Base-by-base conservation (phyloP, 2,329 filamentous ascomycete genomes). In the Cercospora sp. region DNA sequence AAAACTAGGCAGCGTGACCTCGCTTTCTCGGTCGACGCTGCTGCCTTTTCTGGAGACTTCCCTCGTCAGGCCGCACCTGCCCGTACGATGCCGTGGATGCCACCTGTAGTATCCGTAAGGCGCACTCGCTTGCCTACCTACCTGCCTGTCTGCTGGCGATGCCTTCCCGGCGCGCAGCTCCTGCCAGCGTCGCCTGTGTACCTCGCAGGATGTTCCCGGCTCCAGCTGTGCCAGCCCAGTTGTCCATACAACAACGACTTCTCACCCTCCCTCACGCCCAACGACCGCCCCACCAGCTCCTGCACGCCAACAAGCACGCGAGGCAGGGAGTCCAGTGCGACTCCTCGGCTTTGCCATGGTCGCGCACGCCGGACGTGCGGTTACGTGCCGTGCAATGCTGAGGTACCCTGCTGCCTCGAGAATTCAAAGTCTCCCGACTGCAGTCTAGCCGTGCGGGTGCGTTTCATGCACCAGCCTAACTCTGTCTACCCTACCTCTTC, bases 231-330 rank as follows among this genome's bases (percentile, higher is more conserved):
- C 18, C 51, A 57, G 10, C 23, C 10, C 23, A 10, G 6, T 2
- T 12, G 16, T 23, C 26, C 45, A 39, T n/a, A 51, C 28, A 31
- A 48, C 16, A 33, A 18, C 60, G 51, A n/a, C n/a, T 55, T 16
- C 42, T 55, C 51, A 59, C 60, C 55, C 42, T 45, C 51, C 36
- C 12, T 39, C 59, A 57, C 16, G 48, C 51, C 31, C 45, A 55
- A 55, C 53, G 26, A 33, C 23, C 28, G 53, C 55, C 55, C 31
- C 48, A 39, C 62, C 48, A 31, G 53, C 62, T 36, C 31, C 53
- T 48, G 33, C 51, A 58, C 16, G 20, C 53, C 53, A 31, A 57
- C 53, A 28, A 57, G 23, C 23, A 57, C 53, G 28, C 26, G 23
- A 57, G 10, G 53, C n/a, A 23, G 48, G 18, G 18, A 20, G 12